Conservation (phyloP, 495 filamentous ascomycete genomes). For the Neurospora sp. region DNA sequence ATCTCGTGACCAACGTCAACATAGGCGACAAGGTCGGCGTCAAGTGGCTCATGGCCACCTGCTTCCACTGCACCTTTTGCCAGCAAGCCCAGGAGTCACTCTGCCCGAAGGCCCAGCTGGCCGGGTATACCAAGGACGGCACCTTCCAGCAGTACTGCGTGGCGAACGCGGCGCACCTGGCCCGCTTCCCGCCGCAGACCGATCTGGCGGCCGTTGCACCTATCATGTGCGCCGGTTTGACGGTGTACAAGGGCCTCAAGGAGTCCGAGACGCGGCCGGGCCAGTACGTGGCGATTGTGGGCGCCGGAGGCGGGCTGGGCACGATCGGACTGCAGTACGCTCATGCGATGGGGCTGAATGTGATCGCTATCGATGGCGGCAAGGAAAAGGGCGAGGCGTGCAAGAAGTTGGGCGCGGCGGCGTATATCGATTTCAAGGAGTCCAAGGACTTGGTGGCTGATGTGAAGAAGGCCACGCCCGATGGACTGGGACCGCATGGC, state of each 20-base stretch:
- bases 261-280: slow-evolving; percentile 60
- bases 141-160: slow-evolving; percentile 85
- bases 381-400: slow-evolving; percentile 65
- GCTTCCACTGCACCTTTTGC: slow-evolving; percentile 69
- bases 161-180: slow-evolving; percentile 68
- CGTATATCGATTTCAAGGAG: slow-evolving; percentile 67
- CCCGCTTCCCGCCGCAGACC: slow-evolving; percentile 61
- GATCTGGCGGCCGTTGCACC: slow-evolving; percentile 66
- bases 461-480: slow-evolving; percentile 60
- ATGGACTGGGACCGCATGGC: slow-evolving; percentile 73
- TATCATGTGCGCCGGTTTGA: slow-evolving; percentile 78
- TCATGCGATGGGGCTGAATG: slow-evolving; percentile 72
- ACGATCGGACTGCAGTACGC: slow-evolving; percentile 71
- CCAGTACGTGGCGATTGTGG: slow-evolving; percentile 69
- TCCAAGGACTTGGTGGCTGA: slow-evolving; percentile 66
- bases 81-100: slow-evolving; percentile 53
- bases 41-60: slow-evolving; percentile 82
- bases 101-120: slow-evolving; percentile 57
- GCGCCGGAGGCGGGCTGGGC: slow-evolving; percentile 74
- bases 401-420: slow-evolving; percentile 52
- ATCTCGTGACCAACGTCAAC: slow-evolving; percentile 56
- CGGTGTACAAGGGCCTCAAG: slow-evolving; percentile 81
- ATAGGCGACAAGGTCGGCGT: slow-evolving; percentile 74
- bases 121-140: slow-evolving; percentile 82
- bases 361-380: slow-evolving; percentile 69